Evolutionary conservation across 192 early-diverging fungal species (phyloP).

Genomic region (Irineochytrium annulatum): DNA sequence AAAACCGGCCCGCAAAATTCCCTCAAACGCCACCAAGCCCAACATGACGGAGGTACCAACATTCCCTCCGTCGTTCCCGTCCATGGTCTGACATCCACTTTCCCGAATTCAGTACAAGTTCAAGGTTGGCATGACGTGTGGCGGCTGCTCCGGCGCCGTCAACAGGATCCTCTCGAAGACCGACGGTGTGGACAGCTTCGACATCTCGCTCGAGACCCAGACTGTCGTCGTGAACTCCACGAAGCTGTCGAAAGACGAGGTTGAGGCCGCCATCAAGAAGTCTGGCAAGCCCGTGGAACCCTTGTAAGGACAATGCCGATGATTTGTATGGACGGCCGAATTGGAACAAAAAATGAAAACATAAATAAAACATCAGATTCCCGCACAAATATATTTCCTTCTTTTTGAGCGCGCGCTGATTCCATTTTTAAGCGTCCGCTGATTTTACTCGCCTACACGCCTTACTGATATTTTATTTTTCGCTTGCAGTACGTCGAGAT

Average conservation of each 20-base stretch:
- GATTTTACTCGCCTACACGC: no score
- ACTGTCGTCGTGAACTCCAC: constrained; percentile 47
- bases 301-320: constrained; percentile 13
- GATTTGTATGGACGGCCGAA: neutral
- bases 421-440: no score
- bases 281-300: constrained; percentile 43
- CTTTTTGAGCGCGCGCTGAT: no score
- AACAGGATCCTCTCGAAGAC: constrained; percentile 59
- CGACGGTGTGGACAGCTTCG: constrained; percentile 45
- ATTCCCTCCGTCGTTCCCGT: no score
- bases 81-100: no score
- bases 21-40: no score
- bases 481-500: no score
- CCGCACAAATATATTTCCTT: no score
- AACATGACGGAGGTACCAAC: no score
- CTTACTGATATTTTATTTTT: no score
- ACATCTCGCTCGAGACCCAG: constrained; percentile 56
- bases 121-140: constrained; percentile 77
- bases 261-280: constrained; percentile 55
- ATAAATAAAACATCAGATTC: neutral
- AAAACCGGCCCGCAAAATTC: no score
- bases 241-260: constrained; percentile 45
- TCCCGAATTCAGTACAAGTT: no score
- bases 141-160: constrained; percentile 73
- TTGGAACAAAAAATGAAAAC: neutral